These are phyloP conservation scores for Lactarius evosmus DNA, from an alignment of 768 basidiomycete species.

Conservation along the genomic window DNA sequence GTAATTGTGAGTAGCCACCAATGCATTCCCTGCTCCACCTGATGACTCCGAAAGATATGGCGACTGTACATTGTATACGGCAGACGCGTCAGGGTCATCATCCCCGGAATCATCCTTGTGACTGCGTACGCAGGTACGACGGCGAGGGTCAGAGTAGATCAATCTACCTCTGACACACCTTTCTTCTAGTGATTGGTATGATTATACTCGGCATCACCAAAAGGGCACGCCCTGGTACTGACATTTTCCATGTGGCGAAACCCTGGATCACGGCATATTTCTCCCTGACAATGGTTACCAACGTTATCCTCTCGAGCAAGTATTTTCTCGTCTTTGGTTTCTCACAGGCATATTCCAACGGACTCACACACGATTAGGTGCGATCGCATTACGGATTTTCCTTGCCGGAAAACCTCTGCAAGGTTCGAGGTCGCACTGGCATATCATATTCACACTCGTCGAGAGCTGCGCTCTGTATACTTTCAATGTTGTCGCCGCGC, in stretches of 20 bases:
- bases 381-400: slow-evolving; percentile 8
- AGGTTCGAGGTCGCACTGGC: not conserved
- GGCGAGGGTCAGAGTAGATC: not conserved
- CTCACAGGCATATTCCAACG: not conserved
- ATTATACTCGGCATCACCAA: not conserved
- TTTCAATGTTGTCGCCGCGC: not conserved
- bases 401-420: not conserved
- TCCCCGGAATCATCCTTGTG: not conserved
- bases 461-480: slow-evolving; percentile 14
- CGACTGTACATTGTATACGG: slow-evolving; percentile 8
- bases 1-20: slow-evolving; percentile 1
- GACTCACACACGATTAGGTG: not conserved
- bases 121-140: slow-evolving; percentile 8
- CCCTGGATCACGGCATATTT: slow-evolving; percentile 10
- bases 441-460: not conserved
- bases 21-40: no score
- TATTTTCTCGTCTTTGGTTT: not conserved
- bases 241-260: not conserved
- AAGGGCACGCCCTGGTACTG: not conserved
- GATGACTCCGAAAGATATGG: slow-evolving; percentile 6
- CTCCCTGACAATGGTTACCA: not conserved
- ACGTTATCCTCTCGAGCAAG: slow-evolving; percentile 8
- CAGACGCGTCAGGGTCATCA: not conserved
- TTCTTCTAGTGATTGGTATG: not conserved
- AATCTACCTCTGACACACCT: no score